These are phyloP conservation scores for Phytophthora syringae DNA, from an alignment of 352 stramenopile genomes.

Conservation along the genomic window DNA sequence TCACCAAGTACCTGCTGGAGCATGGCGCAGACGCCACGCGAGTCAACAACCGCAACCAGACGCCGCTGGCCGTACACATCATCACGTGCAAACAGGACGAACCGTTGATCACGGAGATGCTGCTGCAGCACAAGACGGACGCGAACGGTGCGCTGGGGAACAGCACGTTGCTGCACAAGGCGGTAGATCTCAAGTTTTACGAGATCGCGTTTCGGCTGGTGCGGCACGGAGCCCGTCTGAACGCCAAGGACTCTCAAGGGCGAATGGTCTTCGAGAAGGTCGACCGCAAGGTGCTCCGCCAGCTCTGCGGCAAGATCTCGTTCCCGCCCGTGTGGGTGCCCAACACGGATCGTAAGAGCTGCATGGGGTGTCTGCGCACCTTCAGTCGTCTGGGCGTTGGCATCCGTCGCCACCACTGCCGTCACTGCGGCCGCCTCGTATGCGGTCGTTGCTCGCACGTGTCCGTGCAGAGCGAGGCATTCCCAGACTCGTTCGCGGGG, in stretches of 20 bases:
- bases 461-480: constrained; percentile 74
- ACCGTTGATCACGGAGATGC: constrained; percentile 79
- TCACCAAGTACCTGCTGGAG: constrained; percentile 86
- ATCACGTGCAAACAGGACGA: constrained; percentile 81
- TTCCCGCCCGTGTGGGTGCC: constrained; percentile 85
- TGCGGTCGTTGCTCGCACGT: constrained; percentile 82
- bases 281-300: constrained; percentile 72
- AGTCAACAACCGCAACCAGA: constrained; percentile 78
- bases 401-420: constrained; percentile 85
- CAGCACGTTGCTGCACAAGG: constrained; percentile 78
- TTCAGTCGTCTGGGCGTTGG: constrained; percentile 71
- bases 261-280: constrained; percentile 89
- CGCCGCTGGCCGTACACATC: constrained; percentile 77
- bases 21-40: constrained; percentile 64
- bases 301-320: constrained; percentile 79
- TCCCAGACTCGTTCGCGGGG: constrained; percentile 65
- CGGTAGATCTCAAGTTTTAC: constrained; percentile 67
- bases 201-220: constrained; percentile 85
- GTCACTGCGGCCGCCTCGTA: constrained; percentile 83
- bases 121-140: constrained; percentile 78
- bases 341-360: constrained; percentile 70
- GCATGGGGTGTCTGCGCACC: constrained; percentile 82
- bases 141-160: constrained; percentile 70
- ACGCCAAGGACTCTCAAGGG: constrained; percentile 76
- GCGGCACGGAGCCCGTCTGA: constrained; percentile 75